phyloP scores from a whole-genome alignment of 768 basidiomycete genomes.

The Lactifluus subvellereus region DNA sequence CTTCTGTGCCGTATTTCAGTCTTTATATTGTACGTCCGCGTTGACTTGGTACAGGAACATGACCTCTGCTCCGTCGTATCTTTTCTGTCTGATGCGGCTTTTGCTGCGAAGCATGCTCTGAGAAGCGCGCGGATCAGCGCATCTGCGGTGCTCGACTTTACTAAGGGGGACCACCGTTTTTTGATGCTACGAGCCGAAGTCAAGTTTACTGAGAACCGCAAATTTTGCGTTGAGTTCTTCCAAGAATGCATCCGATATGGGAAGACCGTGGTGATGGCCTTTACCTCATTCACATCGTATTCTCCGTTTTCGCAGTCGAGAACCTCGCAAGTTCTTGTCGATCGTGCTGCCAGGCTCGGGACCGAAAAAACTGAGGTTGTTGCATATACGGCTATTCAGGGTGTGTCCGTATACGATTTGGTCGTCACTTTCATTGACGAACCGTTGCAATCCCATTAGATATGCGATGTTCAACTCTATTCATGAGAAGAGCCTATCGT shows the following conservation, averaged over 20 bases:
- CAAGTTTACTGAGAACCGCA: neutral
- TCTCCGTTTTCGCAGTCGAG: neutral
- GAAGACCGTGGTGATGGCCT: neutral
- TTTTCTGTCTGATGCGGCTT: neutral
- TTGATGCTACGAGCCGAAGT: neutral
- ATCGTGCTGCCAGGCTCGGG: neutral
- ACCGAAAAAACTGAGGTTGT: neutral
- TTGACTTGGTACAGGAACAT: neutral
- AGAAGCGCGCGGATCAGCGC: neutral
- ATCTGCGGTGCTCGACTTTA: neutral
- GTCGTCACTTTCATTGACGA: neutral
- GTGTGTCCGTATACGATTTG: neutral
- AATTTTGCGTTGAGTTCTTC: neutral
- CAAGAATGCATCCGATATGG: constrained; percentile 1
- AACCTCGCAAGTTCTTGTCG: neutral
- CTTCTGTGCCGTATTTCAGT: neutral
- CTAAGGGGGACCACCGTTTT: neutral
- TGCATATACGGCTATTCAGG: neutral
- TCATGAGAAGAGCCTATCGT: neutral
- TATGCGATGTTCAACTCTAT: neutral
- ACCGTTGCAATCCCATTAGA: neutral
- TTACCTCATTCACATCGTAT: neutral
- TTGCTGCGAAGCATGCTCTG: neutral
- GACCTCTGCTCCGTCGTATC: neutral
- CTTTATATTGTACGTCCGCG: neutral